A percentile compares a stretch with the other conserved stretches of the same genome.
Conservation (phyloP, 257 asterid species). For the Capsicum rhomboideum region DNA sequence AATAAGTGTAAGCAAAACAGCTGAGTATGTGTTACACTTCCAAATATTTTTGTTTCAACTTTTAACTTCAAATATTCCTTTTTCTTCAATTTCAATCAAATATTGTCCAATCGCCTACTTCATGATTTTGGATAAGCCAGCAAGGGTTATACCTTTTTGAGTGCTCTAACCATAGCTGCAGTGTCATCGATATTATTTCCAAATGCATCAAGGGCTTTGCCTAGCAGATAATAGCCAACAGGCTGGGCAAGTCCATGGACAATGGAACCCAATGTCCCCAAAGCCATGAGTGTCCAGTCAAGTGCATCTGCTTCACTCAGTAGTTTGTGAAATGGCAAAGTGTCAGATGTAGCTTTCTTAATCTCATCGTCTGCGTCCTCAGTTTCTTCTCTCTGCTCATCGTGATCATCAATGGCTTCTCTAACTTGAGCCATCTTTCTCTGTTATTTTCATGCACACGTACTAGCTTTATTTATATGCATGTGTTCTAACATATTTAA, state of each 20-base stretch:
- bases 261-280: conserved; percentile 62
- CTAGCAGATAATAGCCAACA: conserved; percentile 55
- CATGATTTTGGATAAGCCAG: neutral
- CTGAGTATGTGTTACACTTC: neutral
- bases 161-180: conserved; percentile 59
- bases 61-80: neutral
- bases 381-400: conserved; percentile 12
- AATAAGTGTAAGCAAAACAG: neutral
- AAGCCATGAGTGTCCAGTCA: conserved; percentile 68
- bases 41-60: neutral
- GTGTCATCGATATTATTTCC: conserved; percentile 46
- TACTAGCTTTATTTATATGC: neutral
- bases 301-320: conserved; percentile 56
- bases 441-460: conserved; percentile 5
- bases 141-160: conserved; percentile 31
- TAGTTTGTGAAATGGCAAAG: conserved; percentile 43
- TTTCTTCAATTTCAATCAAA: neutral
- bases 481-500: neutral
- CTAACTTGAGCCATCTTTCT: conserved; percentile 1
- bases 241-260: conserved; percentile 85
- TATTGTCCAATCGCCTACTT: neutral
- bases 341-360: conserved; percentile 6
- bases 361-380: neutral
- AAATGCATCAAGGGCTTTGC: conserved; percentile 66
- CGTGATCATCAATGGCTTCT: conserved; percentile 15